phyloP scores from a whole-genome alignment of 306 rosid genomes.

The Delonix regia region DNA sequence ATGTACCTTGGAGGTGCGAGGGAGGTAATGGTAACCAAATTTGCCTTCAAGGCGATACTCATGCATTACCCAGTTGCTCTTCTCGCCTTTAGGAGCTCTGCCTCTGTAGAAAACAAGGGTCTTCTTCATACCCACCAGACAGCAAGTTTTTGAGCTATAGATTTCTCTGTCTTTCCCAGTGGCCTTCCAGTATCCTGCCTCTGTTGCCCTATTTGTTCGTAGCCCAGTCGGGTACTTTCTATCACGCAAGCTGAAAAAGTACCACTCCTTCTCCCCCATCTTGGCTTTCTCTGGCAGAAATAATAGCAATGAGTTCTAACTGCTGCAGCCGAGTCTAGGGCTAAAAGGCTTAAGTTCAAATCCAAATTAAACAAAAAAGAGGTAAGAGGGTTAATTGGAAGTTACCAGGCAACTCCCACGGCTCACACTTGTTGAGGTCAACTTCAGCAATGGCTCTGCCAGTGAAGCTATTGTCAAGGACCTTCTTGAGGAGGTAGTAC shows the following conservation, averaged over 20 bases:
- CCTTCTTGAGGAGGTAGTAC: conserved; percentile 89
- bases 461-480: conserved; percentile 64
- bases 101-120: conserved; percentile 90
- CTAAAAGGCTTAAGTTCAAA: neutral
- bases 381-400: too few species aligned
- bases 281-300: conserved; percentile 72
- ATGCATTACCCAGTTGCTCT: conserved; percentile 94
- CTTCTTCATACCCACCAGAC: conserved; percentile 89
- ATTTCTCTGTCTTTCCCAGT: conserved; percentile 93
- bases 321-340: neutral
- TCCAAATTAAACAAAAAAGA: neutral
- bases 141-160: conserved; percentile 65
- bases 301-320: neutral
- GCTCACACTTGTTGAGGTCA: conserved; percentile 96
- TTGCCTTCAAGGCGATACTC: conserved; percentile 96
- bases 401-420: conserved; percentile 94
- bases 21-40: conserved; percentile 85
- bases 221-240: conserved; percentile 90
- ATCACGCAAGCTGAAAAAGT: conserved; percentile 79
- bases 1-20: conserved; percentile 68
- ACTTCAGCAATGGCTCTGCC: conserved; percentile 86
- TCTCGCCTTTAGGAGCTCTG: conserved; percentile 90
- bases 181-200: conserved; percentile 96
- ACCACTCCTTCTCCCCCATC: conserved; percentile 98
- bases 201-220: conserved; percentile 84